Percentiles rank a stretch among this genome's conserved stretches.
phyloP scores from a whole-genome alignment of 495 filamentous ascomycete species.

The Talaromyces adpressus region DNA sequence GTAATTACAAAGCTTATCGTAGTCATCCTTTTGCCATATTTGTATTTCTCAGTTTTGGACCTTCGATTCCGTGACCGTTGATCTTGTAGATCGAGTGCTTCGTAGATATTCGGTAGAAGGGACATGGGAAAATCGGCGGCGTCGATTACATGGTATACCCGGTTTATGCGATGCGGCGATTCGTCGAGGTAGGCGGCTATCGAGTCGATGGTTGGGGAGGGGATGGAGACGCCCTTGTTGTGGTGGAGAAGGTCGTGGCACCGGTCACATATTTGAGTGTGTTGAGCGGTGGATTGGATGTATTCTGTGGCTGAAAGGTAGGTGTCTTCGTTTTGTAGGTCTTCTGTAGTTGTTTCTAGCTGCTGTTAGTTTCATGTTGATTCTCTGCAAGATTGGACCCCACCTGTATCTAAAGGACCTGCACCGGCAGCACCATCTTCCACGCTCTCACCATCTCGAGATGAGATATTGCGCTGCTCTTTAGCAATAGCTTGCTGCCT shows the following conservation, averaged over 20 bases:
- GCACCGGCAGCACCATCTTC: constrained; percentile 2
- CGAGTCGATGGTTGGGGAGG: constrained; percentile 69
- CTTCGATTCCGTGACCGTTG: constrained; percentile 73
- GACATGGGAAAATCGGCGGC: constrained; percentile 97
- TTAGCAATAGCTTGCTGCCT: constrained; percentile 35
- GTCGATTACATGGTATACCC: constrained; percentile 96
- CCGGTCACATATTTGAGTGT: constrained; percentile 63
- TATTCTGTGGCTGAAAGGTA: constrained; percentile 23
- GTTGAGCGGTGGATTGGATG: constrained; percentile 12
- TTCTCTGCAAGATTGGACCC: neutral
- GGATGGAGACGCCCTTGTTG: constrained; percentile 56
- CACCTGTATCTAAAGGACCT: neutral
- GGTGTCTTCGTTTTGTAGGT: constrained; percentile 13
- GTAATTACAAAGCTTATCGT: constrained; percentile 83
- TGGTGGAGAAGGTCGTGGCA: constrained; percentile 80
- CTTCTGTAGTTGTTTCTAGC: neutral
- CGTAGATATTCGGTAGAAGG: constrained; percentile 58
- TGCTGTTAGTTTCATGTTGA: neutral
- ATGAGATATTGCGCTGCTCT: constrained; percentile 13
- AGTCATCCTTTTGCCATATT: constrained; percentile 51
- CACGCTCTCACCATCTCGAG: constrained; percentile 17
- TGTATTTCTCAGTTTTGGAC: constrained; percentile 54
- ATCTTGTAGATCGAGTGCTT: constrained; percentile 51
- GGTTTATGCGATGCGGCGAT: constrained; percentile 80
- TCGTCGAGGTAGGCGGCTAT: constrained; percentile 76